These are phyloP conservation scores for Jamesozyma rosinii DNA, from an alignment of 805 yeast genomes.

Conservation along the genomic window DNA sequence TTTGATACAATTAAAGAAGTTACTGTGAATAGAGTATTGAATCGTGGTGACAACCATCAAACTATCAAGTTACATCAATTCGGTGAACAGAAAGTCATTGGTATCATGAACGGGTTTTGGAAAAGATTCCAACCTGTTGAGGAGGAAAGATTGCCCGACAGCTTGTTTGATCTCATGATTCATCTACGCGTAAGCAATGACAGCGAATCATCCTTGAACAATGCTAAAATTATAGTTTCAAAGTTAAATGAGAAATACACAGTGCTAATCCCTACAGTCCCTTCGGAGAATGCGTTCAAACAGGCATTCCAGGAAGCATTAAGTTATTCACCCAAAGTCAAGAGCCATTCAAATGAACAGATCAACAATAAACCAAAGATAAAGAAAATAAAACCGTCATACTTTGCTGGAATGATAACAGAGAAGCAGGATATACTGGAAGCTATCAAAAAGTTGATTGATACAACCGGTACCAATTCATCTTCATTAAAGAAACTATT, in stretches of 20 bases:
- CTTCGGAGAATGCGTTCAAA: conserved; percentile 35
- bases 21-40: conserved; percentile 50
- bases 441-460: conserved; percentile 3
- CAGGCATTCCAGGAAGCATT: conserved; percentile 47
- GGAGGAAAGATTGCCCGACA: conserved; percentile 45
- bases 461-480: neutral
- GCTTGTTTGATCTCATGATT: conserved; percentile 55
- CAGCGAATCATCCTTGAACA: conserved; percentile 39
- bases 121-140: conserved; percentile 57
- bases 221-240: conserved; percentile 38
- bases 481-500: conserved; percentile 1
- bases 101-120: conserved; percentile 68
- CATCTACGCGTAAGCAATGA: conserved; percentile 38
- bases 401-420: conserved; percentile 37
- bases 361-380: conserved; percentile 6
- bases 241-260: conserved; percentile 37
- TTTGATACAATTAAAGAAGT: conserved; percentile 37
- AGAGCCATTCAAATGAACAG: conserved; percentile 19
- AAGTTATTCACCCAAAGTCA: conserved; percentile 43
- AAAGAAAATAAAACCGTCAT: conserved; percentile 31
- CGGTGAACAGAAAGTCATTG: conserved; percentile 42
- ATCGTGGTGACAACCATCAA: conserved; percentile 84
- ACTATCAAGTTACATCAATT: conserved; percentile 49
- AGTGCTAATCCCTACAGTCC: conserved; percentile 34
- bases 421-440: conserved; percentile 14